Percentiles rank a stretch among this genome's conserved stretches.
These are phyloP conservation scores for Exophiala phaeomuriformis DNA, from an alignment of 2,329 filamentous ascomycete species.

Conservation along the genomic window DNA sequence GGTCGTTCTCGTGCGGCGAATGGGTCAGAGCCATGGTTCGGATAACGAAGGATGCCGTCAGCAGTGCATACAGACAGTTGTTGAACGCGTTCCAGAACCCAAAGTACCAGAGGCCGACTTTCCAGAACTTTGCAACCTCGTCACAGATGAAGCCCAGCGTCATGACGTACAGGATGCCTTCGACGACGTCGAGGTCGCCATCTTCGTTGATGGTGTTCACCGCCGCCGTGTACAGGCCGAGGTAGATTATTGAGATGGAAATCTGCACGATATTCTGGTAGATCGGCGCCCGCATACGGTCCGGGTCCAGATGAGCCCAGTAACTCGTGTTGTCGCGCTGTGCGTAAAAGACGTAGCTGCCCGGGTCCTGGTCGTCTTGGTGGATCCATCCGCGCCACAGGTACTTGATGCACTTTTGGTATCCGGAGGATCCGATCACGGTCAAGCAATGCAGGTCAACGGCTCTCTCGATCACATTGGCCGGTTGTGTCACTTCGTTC, in stretches of 20 bases:
- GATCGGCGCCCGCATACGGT: constrained; percentile 83
- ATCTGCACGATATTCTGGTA: constrained; percentile 92
- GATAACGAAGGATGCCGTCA: constrained; percentile 69
- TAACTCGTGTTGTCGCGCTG: constrained; percentile 72
- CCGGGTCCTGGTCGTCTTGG: constrained; percentile 87
- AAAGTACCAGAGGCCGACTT: constrained; percentile 83
- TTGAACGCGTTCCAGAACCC: constrained; percentile 99
- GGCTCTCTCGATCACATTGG: constrained; percentile 87
- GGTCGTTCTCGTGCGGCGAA: constrained; percentile 42
- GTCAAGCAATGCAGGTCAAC: constrained; percentile 84
- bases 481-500: constrained; percentile 61
- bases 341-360: constrained; percentile 82
- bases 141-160: constrained; percentile 86
- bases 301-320: constrained; percentile 78
- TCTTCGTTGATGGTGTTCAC: constrained; percentile 88
- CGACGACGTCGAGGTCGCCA: constrained; percentile 76
- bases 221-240: constrained; percentile 77
- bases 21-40: constrained; percentile 72
- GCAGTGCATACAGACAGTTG: constrained; percentile 66
- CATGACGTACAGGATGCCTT: constrained; percentile 81
- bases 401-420: constrained; percentile 89
- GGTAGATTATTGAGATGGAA: constrained; percentile 71
- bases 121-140: constrained; percentile 82
- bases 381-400: constrained; percentile 95
- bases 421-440: constrained; percentile 86